A percentile compares a stretch with the other conserved stretches of the same genome.
These are phyloP conservation scores for Saksenaea oblongispora DNA, from an alignment of 371 early-diverging fungal species.

Conservation along the genomic window DNA sequence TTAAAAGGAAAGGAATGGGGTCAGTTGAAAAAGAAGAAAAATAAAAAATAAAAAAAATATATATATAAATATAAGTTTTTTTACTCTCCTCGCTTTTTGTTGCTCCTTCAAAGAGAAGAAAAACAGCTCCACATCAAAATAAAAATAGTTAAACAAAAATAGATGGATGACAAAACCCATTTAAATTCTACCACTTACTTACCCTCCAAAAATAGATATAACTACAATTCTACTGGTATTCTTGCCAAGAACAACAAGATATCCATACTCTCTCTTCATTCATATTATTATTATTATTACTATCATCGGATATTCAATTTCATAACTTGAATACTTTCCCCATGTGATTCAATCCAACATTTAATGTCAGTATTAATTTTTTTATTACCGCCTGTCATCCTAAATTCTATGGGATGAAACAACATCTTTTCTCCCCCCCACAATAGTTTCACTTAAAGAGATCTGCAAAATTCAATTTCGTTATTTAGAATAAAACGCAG, in stretches of 20 bases:
- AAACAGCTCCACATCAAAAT: slow-evolving; percentile 1
- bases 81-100: not conserved
- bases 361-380: too few relatives aligned
- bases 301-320: too few relatives aligned
- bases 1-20: slow-evolving; percentile 7
- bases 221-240: not conserved
- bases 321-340: too few relatives aligned
- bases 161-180: not conserved
- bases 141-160: slow-evolving; percentile 3
- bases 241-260: not conserved
- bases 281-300: not conserved
- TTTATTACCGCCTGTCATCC: too few relatives aligned
- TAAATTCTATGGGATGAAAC: too few relatives aligned
- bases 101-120: not conserved
- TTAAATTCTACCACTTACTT: not conserved
- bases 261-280: not conserved
- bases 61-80: not conserved
- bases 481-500: too few relatives aligned
- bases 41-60: not conserved
- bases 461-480: too few relatives aligned
- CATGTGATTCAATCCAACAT: too few relatives aligned
- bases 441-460: too few relatives aligned
- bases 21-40: slow-evolving; percentile 4
- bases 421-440: too few relatives aligned
- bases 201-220: not conserved